Conservation (phyloP, 202 grass and related monocot species). For the Schoenoplectus triqueter region DNA sequence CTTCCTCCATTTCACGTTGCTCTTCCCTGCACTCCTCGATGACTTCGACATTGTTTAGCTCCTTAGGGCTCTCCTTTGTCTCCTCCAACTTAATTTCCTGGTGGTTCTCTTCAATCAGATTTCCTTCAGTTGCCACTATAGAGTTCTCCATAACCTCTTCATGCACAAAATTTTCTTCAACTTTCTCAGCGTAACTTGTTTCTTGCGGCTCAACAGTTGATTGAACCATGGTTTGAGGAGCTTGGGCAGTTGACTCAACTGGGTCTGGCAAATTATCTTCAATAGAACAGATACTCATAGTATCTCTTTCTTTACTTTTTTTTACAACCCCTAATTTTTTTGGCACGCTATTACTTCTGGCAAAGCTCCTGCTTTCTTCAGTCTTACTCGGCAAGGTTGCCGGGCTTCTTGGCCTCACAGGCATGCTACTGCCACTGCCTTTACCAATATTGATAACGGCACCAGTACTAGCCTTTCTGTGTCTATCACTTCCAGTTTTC, state of each 20-base stretch:
- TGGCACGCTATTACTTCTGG: constrained; percentile 37
- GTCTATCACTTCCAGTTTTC: constrained; percentile 12
- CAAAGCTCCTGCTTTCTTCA: constrained; percentile 11
- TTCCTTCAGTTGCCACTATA: constrained; percentile 26
- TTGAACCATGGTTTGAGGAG: constrained; percentile 34
- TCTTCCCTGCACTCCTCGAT: constrained; percentile 28
- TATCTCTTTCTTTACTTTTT: constrained; percentile 49
- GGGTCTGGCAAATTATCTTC: constrained; percentile 58
- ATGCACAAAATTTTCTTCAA: constrained; percentile 43
- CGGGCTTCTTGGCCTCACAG: constrained; percentile 43
- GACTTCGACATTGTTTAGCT: background rate
- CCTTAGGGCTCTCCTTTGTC: constrained; percentile 20
- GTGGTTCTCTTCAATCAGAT: constrained; percentile 16
- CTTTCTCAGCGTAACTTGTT: constrained; percentile 31
- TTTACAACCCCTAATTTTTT: constrained; percentile 32
- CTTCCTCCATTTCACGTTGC: constrained; percentile 3
- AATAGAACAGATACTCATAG: constrained; percentile 42
- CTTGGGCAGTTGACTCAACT: constrained; percentile 14
- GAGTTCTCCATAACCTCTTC: constrained; percentile 31
- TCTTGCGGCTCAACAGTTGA: constrained; percentile 23
- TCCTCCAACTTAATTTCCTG: background rate
- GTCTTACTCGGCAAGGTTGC: constrained; percentile 37
- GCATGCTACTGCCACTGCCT: constrained; percentile 43
- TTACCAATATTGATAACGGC: constrained; percentile 17
- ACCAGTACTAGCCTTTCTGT: constrained; percentile 9